phyloP scores from a whole-genome alignment of 2,329 filamentous ascomycete species.

The Amesomyces nigricolor region DNA sequence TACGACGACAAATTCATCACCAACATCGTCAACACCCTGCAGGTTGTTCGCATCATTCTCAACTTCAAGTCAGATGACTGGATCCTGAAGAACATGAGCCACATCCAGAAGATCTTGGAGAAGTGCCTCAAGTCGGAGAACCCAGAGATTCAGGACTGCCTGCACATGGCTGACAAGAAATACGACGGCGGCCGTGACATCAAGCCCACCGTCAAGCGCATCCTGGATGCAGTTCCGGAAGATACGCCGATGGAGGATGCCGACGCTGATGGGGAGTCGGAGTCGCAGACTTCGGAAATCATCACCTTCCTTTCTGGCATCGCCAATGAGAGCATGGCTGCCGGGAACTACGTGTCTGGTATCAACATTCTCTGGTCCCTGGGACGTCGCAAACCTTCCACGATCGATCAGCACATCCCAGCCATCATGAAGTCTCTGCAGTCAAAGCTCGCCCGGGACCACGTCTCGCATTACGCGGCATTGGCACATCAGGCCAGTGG shows the following conservation, averaged over 20 bases:
- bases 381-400: conserved; percentile 73
- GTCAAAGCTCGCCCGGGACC: conserved; percentile 85
- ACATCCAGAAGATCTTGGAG: conserved; percentile 81
- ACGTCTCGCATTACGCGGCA: conserved; percentile 69
- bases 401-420: conserved; percentile 84
- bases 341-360: conserved; percentile 74
- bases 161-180: conserved; percentile 68
- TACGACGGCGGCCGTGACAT: conserved; percentile 65
- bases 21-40: conserved; percentile 86
- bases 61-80: conserved; percentile 86
- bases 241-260: conserved; percentile 67
- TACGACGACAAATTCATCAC: conserved; percentile 79
- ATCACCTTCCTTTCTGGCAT: conserved; percentile 77
- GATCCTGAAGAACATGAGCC: conserved; percentile 71
- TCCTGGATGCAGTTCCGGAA: conserved; percentile 85
- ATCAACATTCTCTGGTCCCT: conserved; percentile 93
- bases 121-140: conserved; percentile 85
- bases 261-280: conserved; percentile 78
- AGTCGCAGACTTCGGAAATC: conserved; percentile 79
- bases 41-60: conserved; percentile 84
- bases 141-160: conserved; percentile 86
- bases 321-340: conserved; percentile 80
- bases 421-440: conserved; percentile 92
- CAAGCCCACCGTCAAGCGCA: conserved; percentile 68
- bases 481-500: conserved; percentile 46